Conservation (phyloP, 1,284 basidiomycete species). For the Puccinia polysora region DNA sequence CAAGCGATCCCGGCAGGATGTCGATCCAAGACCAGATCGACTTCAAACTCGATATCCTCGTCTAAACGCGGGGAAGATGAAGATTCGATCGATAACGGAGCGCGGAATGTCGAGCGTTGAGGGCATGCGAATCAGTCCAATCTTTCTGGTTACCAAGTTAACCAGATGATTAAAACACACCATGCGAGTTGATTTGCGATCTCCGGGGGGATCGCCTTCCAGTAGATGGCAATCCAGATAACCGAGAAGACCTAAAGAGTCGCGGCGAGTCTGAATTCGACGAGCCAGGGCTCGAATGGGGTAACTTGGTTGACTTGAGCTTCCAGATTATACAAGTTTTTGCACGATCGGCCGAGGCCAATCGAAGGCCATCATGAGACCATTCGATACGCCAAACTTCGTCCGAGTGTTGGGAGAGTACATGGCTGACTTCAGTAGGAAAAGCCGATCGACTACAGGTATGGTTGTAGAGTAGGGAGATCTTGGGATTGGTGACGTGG, state of each 20-base stretch:
- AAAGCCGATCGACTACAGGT: slow-evolving; percentile 70
- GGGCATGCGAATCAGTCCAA: neutral
- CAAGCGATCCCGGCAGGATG: slow-evolving; percentile 72
- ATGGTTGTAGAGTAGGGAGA: slow-evolving; percentile 82
- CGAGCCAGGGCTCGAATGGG: neutral
- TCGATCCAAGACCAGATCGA: slow-evolving; percentile 64
- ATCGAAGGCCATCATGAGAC: slow-evolving; percentile 77
- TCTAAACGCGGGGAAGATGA: neutral
- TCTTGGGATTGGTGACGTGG: slow-evolving; percentile 64
- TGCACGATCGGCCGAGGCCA: slow-evolving; percentile 86
- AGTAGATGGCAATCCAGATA: slow-evolving; percentile 1
- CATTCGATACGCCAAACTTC: slow-evolving; percentile 95
- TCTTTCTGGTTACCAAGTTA: no score
- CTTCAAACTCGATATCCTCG: slow-evolving; percentile 53
- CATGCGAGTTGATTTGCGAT: neutral
- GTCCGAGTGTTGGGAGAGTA: slow-evolving; percentile 77
- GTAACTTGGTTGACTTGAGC: slow-evolving; percentile 62
- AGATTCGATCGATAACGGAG: neutral
- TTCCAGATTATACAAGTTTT: slow-evolving; percentile 83
- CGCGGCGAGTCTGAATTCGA: slow-evolving; percentile 7
- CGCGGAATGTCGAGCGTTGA: neutral
- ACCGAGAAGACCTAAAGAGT: neutral
- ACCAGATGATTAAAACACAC: neutral
- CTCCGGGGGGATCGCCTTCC: neutral
- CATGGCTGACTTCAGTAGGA: slow-evolving; percentile 75